Percentiles rank a stretch among this genome's conserved stretches.
phyloP scores from a whole-genome alignment of 352 stramenopile species.

The Nothophytophthora sp. region DNA sequence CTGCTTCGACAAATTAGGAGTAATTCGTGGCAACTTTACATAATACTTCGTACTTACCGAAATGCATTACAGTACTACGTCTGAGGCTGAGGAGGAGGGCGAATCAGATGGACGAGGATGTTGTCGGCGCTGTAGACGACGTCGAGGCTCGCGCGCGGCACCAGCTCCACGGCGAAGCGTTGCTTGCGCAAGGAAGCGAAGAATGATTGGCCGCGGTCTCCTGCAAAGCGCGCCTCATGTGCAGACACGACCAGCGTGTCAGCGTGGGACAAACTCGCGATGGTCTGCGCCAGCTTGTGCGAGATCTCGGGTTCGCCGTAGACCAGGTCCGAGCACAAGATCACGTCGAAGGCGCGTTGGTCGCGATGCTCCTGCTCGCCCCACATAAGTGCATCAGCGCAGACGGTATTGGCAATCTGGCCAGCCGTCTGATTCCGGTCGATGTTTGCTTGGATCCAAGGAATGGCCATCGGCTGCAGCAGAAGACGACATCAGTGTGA shows the following conservation, averaged over 20 bases:
- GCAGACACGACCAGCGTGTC: slow-evolving; percentile 43
- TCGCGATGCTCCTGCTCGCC: slow-evolving; percentile 21
- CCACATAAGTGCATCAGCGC: slow-evolving; percentile 43
- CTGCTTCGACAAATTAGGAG: slow-evolving; percentile 2
- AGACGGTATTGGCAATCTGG: slow-evolving; percentile 20
- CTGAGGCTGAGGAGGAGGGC: not conserved
- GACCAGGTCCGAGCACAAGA: slow-evolving; percentile 59
- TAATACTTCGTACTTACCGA: not conserved
- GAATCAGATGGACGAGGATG: slow-evolving; percentile 51
- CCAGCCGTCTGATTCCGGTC: slow-evolving; percentile 31
- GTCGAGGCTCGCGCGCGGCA: slow-evolving; percentile 38
- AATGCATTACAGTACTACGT: not conserved
- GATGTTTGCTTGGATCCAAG: slow-evolving; percentile 60
- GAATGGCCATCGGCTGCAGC: slow-evolving; percentile 34
- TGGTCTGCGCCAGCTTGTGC: slow-evolving; percentile 43
- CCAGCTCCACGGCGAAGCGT: slow-evolving; percentile 29
- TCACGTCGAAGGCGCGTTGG: slow-evolving; percentile 39
- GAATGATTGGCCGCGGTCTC: slow-evolving; percentile 53
- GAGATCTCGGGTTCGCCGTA: slow-evolving; percentile 53
- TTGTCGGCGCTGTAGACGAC: slow-evolving; percentile 40
- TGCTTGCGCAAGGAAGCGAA: slow-evolving; percentile 29
- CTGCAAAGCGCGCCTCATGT: slow-evolving; percentile 57
- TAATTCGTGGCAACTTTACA: not conserved
- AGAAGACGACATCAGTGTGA: slow-evolving; percentile 3
- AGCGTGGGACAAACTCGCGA: slow-evolving; percentile 31